These are phyloP conservation scores for Aspergillus oerlinghausenensis DNA, from an alignment of 2,329 filamentous ascomycete species.

Conservation along the genomic window DNA sequence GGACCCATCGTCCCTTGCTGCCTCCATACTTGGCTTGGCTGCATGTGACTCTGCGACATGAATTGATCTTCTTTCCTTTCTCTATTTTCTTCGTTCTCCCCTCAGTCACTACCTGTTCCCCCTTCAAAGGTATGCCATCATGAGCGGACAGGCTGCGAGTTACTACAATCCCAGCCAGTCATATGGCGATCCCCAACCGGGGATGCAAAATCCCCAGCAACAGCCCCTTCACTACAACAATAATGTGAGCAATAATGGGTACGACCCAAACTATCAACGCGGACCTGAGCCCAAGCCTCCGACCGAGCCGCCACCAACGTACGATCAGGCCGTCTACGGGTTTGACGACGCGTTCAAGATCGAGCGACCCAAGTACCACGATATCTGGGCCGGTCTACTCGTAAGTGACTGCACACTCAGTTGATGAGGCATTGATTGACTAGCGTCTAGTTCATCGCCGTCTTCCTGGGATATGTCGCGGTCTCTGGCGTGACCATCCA, in stretches of 20 bases:
- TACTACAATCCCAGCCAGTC: slow-evolving; percentile 32
- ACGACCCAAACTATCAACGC: slow-evolving; percentile 14
- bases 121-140: slow-evolving; percentile 12
- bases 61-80: slow-evolving; percentile 4
- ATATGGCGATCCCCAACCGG: slow-evolving; percentile 14
- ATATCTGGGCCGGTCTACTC: slow-evolving; percentile 81
- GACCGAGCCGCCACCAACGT: slow-evolving; percentile 36
- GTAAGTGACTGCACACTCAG: slow-evolving; percentile 40
- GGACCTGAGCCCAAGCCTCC: slow-evolving; percentile 22
- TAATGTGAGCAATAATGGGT: slow-evolving; percentile 8
- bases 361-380: slow-evolving; percentile 80
- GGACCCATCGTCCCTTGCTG: not conserved
- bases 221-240: slow-evolving; percentile 15
- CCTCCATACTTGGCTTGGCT: not conserved
- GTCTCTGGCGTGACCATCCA: slow-evolving; percentile 72
- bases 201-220: slow-evolving; percentile 10
- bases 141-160: slow-evolving; percentile 36
- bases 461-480: slow-evolving; percentile 68
- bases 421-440: not conserved
- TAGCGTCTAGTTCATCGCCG: slow-evolving; percentile 59
- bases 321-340: slow-evolving; percentile 33
- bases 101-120: slow-evolving; percentile 1
- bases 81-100: slow-evolving; percentile 1
- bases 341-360: slow-evolving; percentile 83
- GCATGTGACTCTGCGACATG: not conserved